A percentile compares a stretch with the other conserved stretches of the same genome.
phyloP scores from a whole-genome alignment of 1,284 basidiomycete genomes.

The Porogramme epimiltina region DNA sequence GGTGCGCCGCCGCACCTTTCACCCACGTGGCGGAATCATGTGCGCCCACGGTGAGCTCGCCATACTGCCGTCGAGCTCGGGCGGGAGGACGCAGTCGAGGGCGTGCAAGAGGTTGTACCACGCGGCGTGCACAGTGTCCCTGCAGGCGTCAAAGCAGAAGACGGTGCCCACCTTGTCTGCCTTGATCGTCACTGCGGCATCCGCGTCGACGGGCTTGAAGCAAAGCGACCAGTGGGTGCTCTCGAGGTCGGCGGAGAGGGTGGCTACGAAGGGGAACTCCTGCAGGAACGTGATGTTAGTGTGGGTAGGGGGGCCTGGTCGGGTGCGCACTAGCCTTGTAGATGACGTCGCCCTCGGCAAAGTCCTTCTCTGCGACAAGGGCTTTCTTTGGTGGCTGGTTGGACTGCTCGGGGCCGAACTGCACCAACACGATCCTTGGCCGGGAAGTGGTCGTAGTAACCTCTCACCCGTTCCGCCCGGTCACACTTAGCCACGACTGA shows the following conservation, averaged over 20 bases:
- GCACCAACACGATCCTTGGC: slow-evolving; percentile 63
- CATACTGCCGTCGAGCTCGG: slow-evolving; percentile 43
- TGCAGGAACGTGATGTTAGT: slow-evolving; percentile 36
- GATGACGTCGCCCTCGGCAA: slow-evolving; percentile 69
- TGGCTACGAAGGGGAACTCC: slow-evolving; percentile 73
- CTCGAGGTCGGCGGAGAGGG: slow-evolving; percentile 70
- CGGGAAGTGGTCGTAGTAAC: slow-evolving; percentile 78
- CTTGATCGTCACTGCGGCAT: slow-evolving; percentile 44
- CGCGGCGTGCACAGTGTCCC: slow-evolving; percentile 52
- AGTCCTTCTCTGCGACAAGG: slow-evolving; percentile 68
- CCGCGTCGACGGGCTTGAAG: slow-evolving; percentile 54
- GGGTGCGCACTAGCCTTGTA: slow-evolving; percentile 66
- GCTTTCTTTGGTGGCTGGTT: slow-evolving; percentile 48
- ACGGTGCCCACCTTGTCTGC: slow-evolving; percentile 55
- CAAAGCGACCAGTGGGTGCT: slow-evolving; percentile 76
- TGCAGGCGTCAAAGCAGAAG: slow-evolving; percentile 76
- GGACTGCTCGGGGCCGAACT: slow-evolving; percentile 38
- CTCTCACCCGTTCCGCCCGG: slow-evolving; percentile 39
- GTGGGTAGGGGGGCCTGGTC: too few species aligned
- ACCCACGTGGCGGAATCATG: slow-evolving; percentile 46
- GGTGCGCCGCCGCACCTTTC: slow-evolving; percentile 59
- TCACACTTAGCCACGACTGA: slow-evolving; percentile 25
- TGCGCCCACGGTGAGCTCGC: too few species aligned
- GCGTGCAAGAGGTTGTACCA: slow-evolving; percentile 74
- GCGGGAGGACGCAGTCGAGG: slow-evolving; percentile 60